Evolutionary conservation across 1,284 basidiomycete species (phyloP), one percentile per base, ranked within the genome.

Genomic region (Cryptococcus sp.): DNA sequence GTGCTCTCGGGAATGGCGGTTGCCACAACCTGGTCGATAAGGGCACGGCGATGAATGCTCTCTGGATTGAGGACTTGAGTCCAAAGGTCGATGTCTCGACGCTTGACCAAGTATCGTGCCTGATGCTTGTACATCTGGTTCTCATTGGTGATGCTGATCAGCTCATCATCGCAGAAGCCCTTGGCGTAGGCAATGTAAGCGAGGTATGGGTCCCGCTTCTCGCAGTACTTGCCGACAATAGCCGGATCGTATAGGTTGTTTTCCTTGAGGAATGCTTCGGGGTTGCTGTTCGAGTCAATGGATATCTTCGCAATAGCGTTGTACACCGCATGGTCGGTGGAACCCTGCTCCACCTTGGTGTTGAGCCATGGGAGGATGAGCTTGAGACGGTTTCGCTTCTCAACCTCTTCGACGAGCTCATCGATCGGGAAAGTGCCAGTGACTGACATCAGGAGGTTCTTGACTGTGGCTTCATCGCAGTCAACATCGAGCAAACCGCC

Each of bases 41-140:
- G 85, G 65, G 90, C 87, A 64, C 95, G 89, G 62, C 93, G 91
- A 77, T 99, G 87, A 51, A 93, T 86, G 74, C 96, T 97, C 70
- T 95, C 93, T 8, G 86, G 83, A 23, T 86, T 83, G 55, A 99
- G 87, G 43, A 99, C 96, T 80, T 97, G 92, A 3, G 89, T 87
- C 96, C 96, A 99, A 46, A 99, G 87, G 65, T 99, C 95, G 23
- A 91, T 86, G 65, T 94, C 89, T 62, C 95, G 90, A 65, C 96
- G 88, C 81, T 95, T 97, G 75, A 98, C 92, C 62, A 99, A 87
- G 81, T 99, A 99, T 41, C 96, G 87, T 54, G 96, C 91, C 80
- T 99, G 96, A 75, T 99, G 95, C 81, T 99, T 99, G 86, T 96
- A 99, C 96, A 99, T 99, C 37, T 93, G 89, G 81, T 99, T 99